Percentiles rank a stretch among this genome's conserved stretches.
Conservation (phyloP, 2,329 filamentous ascomycete genomes). For the Penicillium olsonii region DNA sequence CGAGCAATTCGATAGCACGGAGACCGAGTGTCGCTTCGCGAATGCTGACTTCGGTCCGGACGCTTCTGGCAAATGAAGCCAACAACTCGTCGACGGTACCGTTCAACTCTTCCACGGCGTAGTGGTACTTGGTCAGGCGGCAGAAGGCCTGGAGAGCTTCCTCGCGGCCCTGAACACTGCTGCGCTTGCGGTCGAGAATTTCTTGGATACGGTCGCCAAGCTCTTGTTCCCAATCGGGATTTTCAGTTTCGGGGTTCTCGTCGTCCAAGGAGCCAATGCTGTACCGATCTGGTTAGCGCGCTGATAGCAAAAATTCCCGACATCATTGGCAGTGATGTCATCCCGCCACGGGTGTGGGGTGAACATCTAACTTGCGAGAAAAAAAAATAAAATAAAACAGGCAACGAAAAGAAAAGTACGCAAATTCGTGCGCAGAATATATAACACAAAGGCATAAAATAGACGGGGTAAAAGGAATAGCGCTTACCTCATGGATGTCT, state of each 20-base stretch:
- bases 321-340: conserved; percentile 35
- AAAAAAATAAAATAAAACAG: neutral
- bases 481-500: conserved; percentile 58
- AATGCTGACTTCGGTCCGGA: conserved; percentile 68
- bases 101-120: conserved; percentile 64
- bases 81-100: conserved; percentile 62
- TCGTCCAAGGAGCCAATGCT: conserved; percentile 70
- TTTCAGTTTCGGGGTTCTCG: conserved; percentile 55
- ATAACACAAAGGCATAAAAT: too few relatives aligned
- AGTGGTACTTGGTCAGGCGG: conserved; percentile 68
- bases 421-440: too few relatives aligned
- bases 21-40: conserved; percentile 71
- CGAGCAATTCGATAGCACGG: conserved; percentile 69
- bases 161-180: conserved; percentile 70
- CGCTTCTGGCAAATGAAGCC: conserved; percentile 66
- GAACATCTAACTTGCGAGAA: conserved; percentile 34
- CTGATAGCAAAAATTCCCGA: conserved; percentile 6
- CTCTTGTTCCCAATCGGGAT: conserved; percentile 62
- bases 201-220: conserved; percentile 68
- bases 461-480: neutral
- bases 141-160: conserved; percentile 63
- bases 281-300: conserved; percentile 15
- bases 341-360: conserved; percentile 29
- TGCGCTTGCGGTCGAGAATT: conserved; percentile 76
- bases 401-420: conserved; percentile 5